These are phyloP conservation scores for Umbelopsis isabellina DNA, from an alignment of 192 early-diverging fungal genomes.

Conservation along the genomic window DNA sequence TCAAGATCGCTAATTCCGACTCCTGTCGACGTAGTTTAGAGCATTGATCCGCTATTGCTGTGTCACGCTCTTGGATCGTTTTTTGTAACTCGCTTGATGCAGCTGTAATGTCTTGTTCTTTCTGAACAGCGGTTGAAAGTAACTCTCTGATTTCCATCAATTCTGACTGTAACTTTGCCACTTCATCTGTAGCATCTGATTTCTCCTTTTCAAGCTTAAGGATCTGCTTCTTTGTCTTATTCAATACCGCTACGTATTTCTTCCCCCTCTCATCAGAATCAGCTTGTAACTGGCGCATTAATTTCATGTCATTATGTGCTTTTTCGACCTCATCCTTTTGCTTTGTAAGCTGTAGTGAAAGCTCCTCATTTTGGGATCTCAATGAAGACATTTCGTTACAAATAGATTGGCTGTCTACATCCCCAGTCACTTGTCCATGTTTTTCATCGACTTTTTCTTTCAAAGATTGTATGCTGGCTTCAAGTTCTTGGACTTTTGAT, in stretches of 20 bases:
- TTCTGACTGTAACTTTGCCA: conserved; percentile 31
- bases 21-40: conserved; percentile 31
- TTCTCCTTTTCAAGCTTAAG: conserved; percentile 56
- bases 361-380: background rate
- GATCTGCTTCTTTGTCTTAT: conserved; percentile 58
- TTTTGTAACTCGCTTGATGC: no score
- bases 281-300: conserved; percentile 33
- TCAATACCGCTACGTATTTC: conserved; percentile 44
- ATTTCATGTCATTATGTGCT: background rate
- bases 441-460: no score
- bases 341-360: background rate
- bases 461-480: no score
- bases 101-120: background rate
- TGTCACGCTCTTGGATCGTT: conserved; percentile 20
- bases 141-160: conserved; percentile 29
- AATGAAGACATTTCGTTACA: background rate
- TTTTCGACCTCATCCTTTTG: conserved; percentile 35
- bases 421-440: no score
- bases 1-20: conserved; percentile 43
- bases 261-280: conserved; percentile 56
- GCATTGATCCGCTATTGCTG: conserved; percentile 43
- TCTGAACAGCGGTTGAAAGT: conserved; percentile 27
- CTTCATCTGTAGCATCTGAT: conserved; percentile 43
- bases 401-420: no score
- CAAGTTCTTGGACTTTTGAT: no score